Percentiles rank a stretch among this genome's conserved stretches.
Conservation (phyloP, 345 rosid genomes). For the Camelina neglecta region DNA sequence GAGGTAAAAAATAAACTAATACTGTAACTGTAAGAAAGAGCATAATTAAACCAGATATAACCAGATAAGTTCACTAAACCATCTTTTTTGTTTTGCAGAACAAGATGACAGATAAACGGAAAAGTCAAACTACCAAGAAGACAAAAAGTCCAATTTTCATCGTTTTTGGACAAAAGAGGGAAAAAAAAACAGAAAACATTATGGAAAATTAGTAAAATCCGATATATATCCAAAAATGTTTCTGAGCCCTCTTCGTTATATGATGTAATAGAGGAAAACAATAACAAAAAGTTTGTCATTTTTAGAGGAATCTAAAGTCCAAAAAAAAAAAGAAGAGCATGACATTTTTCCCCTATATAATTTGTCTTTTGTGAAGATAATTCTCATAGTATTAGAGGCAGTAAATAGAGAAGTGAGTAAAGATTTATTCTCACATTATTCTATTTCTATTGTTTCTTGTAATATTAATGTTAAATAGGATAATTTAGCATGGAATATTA, state of each 20-base stretch:
- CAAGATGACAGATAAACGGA: slow-evolving; percentile 34
- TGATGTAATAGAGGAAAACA: not conserved
- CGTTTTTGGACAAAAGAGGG: slow-evolving; percentile 22
- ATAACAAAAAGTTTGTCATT: slow-evolving; percentile 22
- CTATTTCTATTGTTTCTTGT: too few relatives aligned
- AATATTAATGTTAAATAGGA: too few relatives aligned
- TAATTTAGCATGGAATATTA: too few relatives aligned
- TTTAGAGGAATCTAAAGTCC: slow-evolving; percentile 5
- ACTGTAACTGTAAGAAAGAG: not conserved
- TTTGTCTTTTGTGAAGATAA: not conserved
- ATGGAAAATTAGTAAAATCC: slow-evolving; percentile 1
- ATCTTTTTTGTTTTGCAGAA: slow-evolving; percentile 17
- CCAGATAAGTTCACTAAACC: slow-evolving; percentile 3
- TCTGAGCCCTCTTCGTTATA: slow-evolving; percentile 8
- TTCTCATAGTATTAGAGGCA: not conserved
- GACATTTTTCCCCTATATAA: not conserved
- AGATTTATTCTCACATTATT: too few relatives aligned
- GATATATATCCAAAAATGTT: slow-evolving; percentile 4
- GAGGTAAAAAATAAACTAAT: slow-evolving; percentile 43
- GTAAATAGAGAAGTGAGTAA: too few relatives aligned
- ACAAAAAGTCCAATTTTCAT: slow-evolving; percentile 16
- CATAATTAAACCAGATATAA: slow-evolving; percentile 13
- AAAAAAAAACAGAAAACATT: not conserved
- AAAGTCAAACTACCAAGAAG: not conserved
- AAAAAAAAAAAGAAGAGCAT: not conserved